These are phyloP conservation scores for Annulohypoxylon truncatum DNA, from an alignment of 2,329 filamentous ascomycete species.

Conservation along the genomic window DNA sequence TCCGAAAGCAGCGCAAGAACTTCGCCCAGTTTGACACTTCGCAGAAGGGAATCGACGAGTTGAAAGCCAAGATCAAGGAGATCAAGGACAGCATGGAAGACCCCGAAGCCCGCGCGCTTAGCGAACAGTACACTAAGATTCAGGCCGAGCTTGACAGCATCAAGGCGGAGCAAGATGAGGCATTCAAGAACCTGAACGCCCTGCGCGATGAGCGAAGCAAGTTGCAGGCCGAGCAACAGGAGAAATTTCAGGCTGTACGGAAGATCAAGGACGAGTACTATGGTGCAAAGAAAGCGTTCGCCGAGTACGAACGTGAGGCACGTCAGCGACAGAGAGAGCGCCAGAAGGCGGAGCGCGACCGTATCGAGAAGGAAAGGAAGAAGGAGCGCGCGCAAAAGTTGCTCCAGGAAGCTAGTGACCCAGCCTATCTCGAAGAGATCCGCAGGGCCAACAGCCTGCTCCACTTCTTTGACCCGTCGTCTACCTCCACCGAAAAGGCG, in stretches of 20 bases:
- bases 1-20: slow-evolving; percentile 91
- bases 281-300: slow-evolving; percentile 81
- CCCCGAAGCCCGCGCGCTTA: slow-evolving; percentile 88
- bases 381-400: slow-evolving; percentile 80
- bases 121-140: slow-evolving; percentile 85
- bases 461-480: slow-evolving; percentile 86
- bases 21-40: slow-evolving; percentile 86
- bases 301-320: slow-evolving; percentile 85
- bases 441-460: slow-evolving; percentile 88
- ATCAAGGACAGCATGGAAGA: slow-evolving; percentile 91
- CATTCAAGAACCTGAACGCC: slow-evolving; percentile 85
- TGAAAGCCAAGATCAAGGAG: slow-evolving; percentile 88
- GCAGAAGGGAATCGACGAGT: slow-evolving; percentile 89
- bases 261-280: slow-evolving; percentile 93
- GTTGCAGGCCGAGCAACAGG: slow-evolving; percentile 86
- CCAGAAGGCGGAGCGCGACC: slow-evolving; percentile 82
- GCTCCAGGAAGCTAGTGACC: slow-evolving; percentile 84
- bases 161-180: slow-evolving; percentile 91
- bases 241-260: slow-evolving; percentile 83
- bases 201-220: slow-evolving; percentile 88
- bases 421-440: slow-evolving; percentile 93
- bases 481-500: slow-evolving; percentile 72
- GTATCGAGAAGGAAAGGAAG: slow-evolving; percentile 76
- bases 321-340: slow-evolving; percentile 81
- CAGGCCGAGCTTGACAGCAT: slow-evolving; percentile 89